phyloP scores from a whole-genome alignment of 805 yeast genomes.

The Candida peoriensis region DNA sequence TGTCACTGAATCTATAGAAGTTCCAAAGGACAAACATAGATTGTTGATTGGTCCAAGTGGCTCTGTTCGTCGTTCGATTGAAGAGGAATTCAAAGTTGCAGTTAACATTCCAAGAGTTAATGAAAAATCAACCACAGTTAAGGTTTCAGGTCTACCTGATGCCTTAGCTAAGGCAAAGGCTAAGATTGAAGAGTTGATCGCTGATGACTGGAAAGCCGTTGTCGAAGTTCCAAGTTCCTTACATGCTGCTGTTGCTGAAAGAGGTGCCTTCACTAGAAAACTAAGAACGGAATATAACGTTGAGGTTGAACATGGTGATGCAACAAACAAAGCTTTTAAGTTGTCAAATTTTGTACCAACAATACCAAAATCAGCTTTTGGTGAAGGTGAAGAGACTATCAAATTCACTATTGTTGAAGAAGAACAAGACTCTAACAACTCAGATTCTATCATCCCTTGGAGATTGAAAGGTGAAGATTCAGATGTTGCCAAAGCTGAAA shows the following conservation, averaged over 20 bases:
- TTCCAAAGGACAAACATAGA: slow-evolving; percentile 73
- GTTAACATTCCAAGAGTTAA: slow-evolving; percentile 62
- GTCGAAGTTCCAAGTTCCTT: slow-evolving; percentile 52
- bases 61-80: slow-evolving; percentile 61
- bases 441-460: slow-evolving; percentile 52
- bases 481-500: slow-evolving; percentile 47
- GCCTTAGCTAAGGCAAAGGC: slow-evolving; percentile 57
- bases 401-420: slow-evolving; percentile 44
- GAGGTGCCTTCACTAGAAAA: slow-evolving; percentile 56
- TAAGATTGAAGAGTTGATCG: slow-evolving; percentile 55
- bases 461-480: slow-evolving; percentile 53
- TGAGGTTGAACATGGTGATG: slow-evolving; percentile 54
- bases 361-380: slow-evolving; percentile 44
- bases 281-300: slow-evolving; percentile 49
- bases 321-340: slow-evolving; percentile 43
- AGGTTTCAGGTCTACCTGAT: slow-evolving; percentile 62
- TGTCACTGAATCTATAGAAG: slow-evolving; percentile 43
- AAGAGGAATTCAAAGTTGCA: slow-evolving; percentile 59
- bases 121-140: slow-evolving; percentile 45
- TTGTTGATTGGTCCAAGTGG: slow-evolving; percentile 82
- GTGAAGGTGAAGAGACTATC: slow-evolving; percentile 31
- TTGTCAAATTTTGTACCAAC: slow-evolving; percentile 39
- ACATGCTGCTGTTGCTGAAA: slow-evolving; percentile 60
- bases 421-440: slow-evolving; percentile 21
- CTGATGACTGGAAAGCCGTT: slow-evolving; percentile 48